These are phyloP conservation scores for Yarrowia porcina DNA, from an alignment of 805 yeast species.

Conservation along the genomic window DNA sequence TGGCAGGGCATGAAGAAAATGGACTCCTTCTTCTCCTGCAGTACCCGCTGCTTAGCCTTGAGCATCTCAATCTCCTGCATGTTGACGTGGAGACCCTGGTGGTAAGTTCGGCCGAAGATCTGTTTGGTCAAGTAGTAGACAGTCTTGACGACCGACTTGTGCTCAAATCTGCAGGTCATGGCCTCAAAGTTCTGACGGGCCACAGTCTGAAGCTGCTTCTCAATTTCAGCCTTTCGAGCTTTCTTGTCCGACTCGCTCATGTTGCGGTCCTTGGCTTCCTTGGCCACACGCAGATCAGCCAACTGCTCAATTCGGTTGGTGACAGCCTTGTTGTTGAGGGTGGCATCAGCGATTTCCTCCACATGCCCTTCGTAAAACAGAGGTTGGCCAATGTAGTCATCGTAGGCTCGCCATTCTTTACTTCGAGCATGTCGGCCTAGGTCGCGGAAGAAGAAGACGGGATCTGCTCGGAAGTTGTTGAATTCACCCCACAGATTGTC, in stretches of 20 bases:
- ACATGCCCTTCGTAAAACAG: conserved; percentile 38
- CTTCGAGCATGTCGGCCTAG: conserved; percentile 38
- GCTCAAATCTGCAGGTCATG: conserved; percentile 40
- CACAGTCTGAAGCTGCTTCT: conserved; percentile 36
- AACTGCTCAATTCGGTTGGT: conserved; percentile 36
- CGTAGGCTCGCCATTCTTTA: conserved; percentile 41
- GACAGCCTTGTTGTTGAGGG: conserved; percentile 36
- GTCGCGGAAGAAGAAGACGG: conserved; percentile 37
- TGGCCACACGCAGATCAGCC: conserved; percentile 36
- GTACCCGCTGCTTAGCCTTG: conserved; percentile 38
- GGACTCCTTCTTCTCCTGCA: conserved; percentile 39
- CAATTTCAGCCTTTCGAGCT: conserved; percentile 34
- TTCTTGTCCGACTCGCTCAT: conserved; percentile 28
- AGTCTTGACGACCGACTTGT: conserved; percentile 35
- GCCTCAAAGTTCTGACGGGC: conserved; percentile 36
- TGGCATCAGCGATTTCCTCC: conserved; percentile 34
- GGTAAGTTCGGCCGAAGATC: conserved; percentile 41
- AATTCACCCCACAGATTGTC: conserved; percentile 36
- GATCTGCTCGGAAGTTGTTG: conserved; percentile 41
- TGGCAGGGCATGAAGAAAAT: conserved; percentile 56
- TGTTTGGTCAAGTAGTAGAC: conserved; percentile 42
- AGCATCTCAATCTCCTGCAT: conserved; percentile 38
- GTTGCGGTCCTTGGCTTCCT: conserved; percentile 31
- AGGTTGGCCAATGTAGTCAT: conserved; percentile 40
- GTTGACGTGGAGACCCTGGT: conserved; percentile 44